Evolutionary conservation across 306 rosid species (phyloP).

Genomic region (Carpinus fangiana): DNA sequence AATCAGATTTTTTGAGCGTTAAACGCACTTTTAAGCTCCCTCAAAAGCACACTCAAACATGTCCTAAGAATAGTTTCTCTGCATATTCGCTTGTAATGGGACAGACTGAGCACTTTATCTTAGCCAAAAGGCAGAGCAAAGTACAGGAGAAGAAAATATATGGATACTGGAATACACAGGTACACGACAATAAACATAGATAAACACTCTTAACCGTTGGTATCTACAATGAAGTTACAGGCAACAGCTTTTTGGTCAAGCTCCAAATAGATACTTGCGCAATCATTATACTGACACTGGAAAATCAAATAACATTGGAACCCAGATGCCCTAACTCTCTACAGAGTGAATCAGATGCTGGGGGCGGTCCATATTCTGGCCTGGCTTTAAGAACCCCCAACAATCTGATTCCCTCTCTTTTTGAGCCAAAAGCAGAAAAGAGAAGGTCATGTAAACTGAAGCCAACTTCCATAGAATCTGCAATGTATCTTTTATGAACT

Average conservation of each 20-base stretch:
- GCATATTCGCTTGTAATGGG: too few relatives aligned
- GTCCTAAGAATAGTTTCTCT: too few relatives aligned
- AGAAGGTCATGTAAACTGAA: not conserved
- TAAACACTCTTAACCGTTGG: not conserved
- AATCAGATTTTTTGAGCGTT: too few relatives aligned
- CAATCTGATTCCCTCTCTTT: not conserved
- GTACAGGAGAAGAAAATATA: too few relatives aligned
- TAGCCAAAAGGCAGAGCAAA: too few relatives aligned
- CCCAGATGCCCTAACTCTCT: not conserved
- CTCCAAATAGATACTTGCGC: not conserved
- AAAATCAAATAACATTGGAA: not conserved
- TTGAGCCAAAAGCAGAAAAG: not conserved
- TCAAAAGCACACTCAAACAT: too few relatives aligned
- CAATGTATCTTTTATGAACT: slow-evolving; percentile 12
- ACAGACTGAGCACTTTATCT: too few relatives aligned
- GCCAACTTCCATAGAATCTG: not conserved
- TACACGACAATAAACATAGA: not conserved
- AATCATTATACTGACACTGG: not conserved
- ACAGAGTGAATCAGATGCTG: not conserved
- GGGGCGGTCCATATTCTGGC: not conserved
- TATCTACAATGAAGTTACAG: not conserved
- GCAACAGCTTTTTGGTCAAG: not conserved
- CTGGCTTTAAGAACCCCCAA: not conserved
- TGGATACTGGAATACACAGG: not conserved
- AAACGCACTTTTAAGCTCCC: too few relatives aligned